Base-by-base conservation (phyloP, 768 basidiomycete genomes). In the Tulasnella sp. region DNA sequence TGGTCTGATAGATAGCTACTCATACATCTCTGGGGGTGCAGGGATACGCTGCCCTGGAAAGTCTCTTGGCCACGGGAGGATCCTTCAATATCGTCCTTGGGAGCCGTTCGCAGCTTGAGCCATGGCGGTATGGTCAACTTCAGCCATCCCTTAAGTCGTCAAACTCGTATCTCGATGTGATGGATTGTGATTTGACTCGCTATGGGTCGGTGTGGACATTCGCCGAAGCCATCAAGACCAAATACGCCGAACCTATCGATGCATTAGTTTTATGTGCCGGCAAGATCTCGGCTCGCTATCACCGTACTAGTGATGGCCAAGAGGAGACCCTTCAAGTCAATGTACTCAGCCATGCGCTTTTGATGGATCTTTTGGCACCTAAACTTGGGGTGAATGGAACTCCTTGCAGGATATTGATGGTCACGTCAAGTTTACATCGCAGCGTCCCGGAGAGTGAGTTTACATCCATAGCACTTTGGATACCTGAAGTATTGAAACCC, bases 271-370 rank as follows among this genome's bases (percentile, higher is more conserved):
- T 64, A 4, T 62, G 61, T 45, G 62, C 63, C 11, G 63, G 63
- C 15, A 58, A 63, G 29, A 54, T 64, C 23, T 44, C 41, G 27
- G 44, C 26, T 4, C 26, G 26, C 19, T 41, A 30, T 4, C 23
- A 50, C 19, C 51, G 26, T 19, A 61, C 63, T 3, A 41, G 42
- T n/a, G 54, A 63, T 59, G 62, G 60, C 8, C 30, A 64, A 29
- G 64, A 64, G 19, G 58, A 60, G 41, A 63, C 63, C 15, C 13
- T 64, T 34, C 54, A 61, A 42, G 64, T 64, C 30, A 64, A 64
- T 27, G 60, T 53, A 13, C 42, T 63, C 8, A 59, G 63, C 34
- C 63, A 63, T 11, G 64, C 64, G 11, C 32, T 63, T 10, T 44
- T 64, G 19, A 44, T 64, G 17, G 51, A 59, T n/a, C 50, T 58